Conservation (phyloP, 257 asterid genomes). For the Lantana camara region DNA sequence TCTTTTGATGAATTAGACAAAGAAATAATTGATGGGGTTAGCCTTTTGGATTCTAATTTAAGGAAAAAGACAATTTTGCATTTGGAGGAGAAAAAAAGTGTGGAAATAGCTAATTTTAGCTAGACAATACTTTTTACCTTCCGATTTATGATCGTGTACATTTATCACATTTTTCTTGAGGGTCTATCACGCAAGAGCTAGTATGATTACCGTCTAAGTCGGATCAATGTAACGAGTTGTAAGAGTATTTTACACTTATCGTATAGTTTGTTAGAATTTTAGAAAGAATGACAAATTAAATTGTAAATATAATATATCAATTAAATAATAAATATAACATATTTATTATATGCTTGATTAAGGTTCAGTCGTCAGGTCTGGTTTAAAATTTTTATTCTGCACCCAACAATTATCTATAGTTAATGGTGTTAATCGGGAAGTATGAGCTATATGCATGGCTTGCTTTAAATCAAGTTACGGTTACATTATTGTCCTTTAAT, state of each 20-base stretch:
- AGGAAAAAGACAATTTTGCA: neutral
- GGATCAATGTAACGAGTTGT: too few species aligned
- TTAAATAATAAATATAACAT: too few species aligned
- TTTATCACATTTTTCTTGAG: neutral
- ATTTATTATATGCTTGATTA: too few species aligned
- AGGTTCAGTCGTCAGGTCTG: too few species aligned
- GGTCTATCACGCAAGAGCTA: neutral
- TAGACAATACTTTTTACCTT: constrained; percentile 5
- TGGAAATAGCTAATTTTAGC: constrained; percentile 1
- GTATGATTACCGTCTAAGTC: too few species aligned
- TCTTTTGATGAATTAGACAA: neutral
- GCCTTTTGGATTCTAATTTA: neutral
- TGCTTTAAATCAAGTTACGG: neutral
- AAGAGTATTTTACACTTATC: too few species aligned
- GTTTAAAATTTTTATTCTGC: too few species aligned
- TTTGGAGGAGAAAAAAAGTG: neutral
- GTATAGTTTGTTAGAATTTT: too few species aligned
- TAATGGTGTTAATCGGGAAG: neutral
- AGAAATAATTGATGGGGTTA: neutral
- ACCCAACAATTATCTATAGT: too few species aligned
- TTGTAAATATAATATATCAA: too few species aligned
- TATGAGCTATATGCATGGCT: neutral
- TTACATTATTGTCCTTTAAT: too few species aligned
- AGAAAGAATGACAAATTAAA: too few species aligned
- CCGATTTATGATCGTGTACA: neutral